Percentiles rank a stretch among this genome's conserved stretches.
Evolutionary conservation across 108 stramenopile genomes (phyloP).

Genomic region (Asterionellopsis glacialis): DNA sequence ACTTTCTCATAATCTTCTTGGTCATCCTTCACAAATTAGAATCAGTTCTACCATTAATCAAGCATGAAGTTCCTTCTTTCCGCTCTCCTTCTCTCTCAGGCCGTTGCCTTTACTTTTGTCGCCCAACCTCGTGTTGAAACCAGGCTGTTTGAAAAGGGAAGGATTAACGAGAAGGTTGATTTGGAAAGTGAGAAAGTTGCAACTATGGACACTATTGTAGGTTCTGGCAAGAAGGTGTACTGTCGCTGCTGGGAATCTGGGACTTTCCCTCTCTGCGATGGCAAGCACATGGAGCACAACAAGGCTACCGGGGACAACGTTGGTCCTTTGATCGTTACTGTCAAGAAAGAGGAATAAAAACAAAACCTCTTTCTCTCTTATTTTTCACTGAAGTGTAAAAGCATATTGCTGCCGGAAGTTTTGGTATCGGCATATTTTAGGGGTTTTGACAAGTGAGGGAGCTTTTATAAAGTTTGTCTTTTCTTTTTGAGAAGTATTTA

Average conservation of each 20-base stretch:
- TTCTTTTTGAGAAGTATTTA: too few species aligned
- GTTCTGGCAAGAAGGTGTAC: constrained; percentile 53
- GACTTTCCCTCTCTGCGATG: constrained; percentile 87
- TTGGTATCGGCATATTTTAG: too few species aligned
- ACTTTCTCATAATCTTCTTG: too few species aligned
- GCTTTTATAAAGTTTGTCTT: too few species aligned
- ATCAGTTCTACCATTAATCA: neutral
- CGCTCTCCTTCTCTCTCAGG: constrained; percentile 9
- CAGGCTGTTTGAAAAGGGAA: constrained; percentile 6
- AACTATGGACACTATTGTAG: constrained; percentile 29
- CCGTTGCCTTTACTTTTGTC: constrained; percentile 12
- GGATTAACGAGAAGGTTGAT: constrained; percentile 62
- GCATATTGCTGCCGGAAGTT: too few species aligned
- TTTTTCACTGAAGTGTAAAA: too few species aligned
- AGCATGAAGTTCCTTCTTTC: neutral
- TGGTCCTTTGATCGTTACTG: constrained; percentile 80
- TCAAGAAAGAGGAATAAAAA: constrained; percentile 10
- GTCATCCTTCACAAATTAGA: too few species aligned
- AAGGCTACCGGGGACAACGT: constrained; percentile 87
- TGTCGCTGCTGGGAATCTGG: constrained; percentile 86
- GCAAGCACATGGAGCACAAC: constrained; percentile 76
- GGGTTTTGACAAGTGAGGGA: too few species aligned
- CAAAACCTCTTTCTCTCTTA: too few species aligned
- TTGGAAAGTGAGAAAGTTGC: constrained; percentile 56
- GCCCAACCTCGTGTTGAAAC: constrained; percentile 4